These are phyloP conservation scores for Penicillium sp. DNA, from an alignment of 2,329 filamentous ascomycete species.

Conservation along the genomic window DNA sequence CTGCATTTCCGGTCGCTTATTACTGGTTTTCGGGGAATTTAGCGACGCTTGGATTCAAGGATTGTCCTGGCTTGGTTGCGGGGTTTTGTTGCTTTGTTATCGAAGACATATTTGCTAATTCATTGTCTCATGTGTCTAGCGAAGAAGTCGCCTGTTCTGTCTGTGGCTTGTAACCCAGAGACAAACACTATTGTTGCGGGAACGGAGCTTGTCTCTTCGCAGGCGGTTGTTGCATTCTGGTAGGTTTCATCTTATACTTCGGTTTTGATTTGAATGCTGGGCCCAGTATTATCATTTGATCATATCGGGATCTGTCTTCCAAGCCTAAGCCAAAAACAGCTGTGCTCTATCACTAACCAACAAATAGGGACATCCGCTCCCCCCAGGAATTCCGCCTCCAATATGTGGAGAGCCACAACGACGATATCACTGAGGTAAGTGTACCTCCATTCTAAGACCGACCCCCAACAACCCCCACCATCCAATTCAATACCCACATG, in stretches of 20 bases:
- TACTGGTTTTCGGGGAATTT: constrained; percentile 18
- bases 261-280: not conserved
- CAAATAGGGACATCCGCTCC: constrained; percentile 46
- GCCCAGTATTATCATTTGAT: not conserved
- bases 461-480: not conserved
- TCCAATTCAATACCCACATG: not conserved
- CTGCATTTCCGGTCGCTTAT: constrained; percentile 9
- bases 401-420: constrained; percentile 52
- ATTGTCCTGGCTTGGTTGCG: not conserved
- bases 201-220: constrained; percentile 52
- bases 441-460: constrained; percentile 20
- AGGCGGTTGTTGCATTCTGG: constrained; percentile 47
- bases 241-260: constrained; percentile 30
- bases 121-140: constrained; percentile 33
- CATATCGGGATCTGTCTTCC: not conserved
- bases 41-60: constrained; percentile 12
- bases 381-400: constrained; percentile 37
- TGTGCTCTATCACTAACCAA: constrained; percentile 26
- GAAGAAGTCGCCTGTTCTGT: constrained; percentile 53
- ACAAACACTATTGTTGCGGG: constrained; percentile 55
- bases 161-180: constrained; percentile 50
- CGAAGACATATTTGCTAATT: constrained; percentile 17
- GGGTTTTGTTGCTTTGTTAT: not conserved
- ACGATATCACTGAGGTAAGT: constrained; percentile 59
- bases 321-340: not conserved